A percentile compares a stretch with the other conserved stretches of the same genome.
Evolutionary conservation across 1,139 yeast genomes (phyloP).

Genomic region (Kurtzmaniella natalensis): DNA sequence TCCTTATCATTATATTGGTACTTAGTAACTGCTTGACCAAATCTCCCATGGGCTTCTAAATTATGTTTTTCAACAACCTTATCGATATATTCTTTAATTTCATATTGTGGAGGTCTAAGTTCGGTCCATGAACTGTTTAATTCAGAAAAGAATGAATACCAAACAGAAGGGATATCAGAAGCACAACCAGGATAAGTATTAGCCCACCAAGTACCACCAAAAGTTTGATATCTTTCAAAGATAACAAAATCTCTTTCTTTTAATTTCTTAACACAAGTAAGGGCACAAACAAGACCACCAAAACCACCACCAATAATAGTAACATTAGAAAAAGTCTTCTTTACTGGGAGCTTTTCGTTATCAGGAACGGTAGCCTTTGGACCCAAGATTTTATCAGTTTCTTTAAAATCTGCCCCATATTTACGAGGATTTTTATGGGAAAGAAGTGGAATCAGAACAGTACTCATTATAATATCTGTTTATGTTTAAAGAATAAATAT

Average conservation of each 20-base stretch:
- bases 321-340: slow-evolving; percentile 24
- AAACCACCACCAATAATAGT: slow-evolving; percentile 49
- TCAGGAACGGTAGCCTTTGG: slow-evolving; percentile 15
- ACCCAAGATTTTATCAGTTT: slow-evolving; percentile 24
- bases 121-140: slow-evolving; percentile 42
- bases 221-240: slow-evolving; percentile 40
- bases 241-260: slow-evolving; percentile 32
- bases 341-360: slow-evolving; percentile 17
- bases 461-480: slow-evolving; percentile 15
- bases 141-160: slow-evolving; percentile 41
- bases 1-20: slow-evolving; percentile 27
- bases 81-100: slow-evolving; percentile 44
- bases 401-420: slow-evolving; percentile 27
- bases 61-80: slow-evolving; percentile 33
- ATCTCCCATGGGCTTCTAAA: slow-evolving; percentile 25
- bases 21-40: slow-evolving; percentile 25
- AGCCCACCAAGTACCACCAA: slow-evolving; percentile 57
- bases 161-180: slow-evolving; percentile 46
- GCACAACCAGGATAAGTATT: slow-evolving; percentile 55
- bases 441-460: slow-evolving; percentile 23
- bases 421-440: slow-evolving; percentile 32
- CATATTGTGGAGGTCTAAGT: slow-evolving; percentile 45
- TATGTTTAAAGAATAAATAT: too few relatives aligned
- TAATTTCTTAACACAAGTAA: slow-evolving; percentile 26
- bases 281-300: slow-evolving; percentile 36